Evolutionary conservation across 768 basidiomycete genomes (phyloP).

Genomic region (Obba rivulosa): DNA sequence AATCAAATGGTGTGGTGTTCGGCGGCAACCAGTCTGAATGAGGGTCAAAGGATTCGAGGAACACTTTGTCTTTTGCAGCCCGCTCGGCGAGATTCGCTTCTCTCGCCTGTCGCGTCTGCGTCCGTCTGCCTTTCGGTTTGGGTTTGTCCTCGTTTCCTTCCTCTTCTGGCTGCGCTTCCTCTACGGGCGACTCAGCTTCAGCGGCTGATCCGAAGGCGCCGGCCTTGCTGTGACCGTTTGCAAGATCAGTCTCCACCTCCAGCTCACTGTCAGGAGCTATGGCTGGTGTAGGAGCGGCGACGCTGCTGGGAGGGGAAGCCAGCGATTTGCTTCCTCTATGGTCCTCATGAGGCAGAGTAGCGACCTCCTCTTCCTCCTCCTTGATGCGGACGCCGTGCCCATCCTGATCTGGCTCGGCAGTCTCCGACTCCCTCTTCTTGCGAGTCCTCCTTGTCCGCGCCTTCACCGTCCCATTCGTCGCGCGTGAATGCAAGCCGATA

Average conservation of each 20-base stretch:
- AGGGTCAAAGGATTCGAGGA: slow-evolving; percentile 70
- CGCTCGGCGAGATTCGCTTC: slow-evolving; percentile 47
- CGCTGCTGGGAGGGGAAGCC: slow-evolving; percentile 40
- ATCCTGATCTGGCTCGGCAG: slow-evolving; percentile 37
- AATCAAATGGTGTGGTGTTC: slow-evolving; percentile 68
- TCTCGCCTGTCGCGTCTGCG: slow-evolving; percentile 34
- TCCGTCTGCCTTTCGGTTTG: slow-evolving; percentile 39
- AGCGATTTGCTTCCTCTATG: slow-evolving; percentile 13
- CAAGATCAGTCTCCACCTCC: not conserved
- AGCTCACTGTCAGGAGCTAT: not conserved
- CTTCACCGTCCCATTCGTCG: slow-evolving; percentile 31
- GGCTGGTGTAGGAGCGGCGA: slow-evolving; percentile 22
- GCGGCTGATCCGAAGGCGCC: slow-evolving; percentile 3
- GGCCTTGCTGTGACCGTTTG: not conserved
- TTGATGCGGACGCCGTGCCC: slow-evolving; percentile 31
- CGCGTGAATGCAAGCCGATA: slow-evolving; percentile 47
- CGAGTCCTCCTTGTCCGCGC: slow-evolving; percentile 36
- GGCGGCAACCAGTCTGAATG: slow-evolving; percentile 74
- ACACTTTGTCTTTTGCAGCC: slow-evolving; percentile 41
- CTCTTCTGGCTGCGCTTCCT: slow-evolving; percentile 15
- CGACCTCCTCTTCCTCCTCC: slow-evolving; percentile 38
- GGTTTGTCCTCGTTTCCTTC: slow-evolving; percentile 22
- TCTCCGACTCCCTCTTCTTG: slow-evolving; percentile 37
- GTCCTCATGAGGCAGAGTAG: slow-evolving; percentile 9
- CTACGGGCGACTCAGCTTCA: slow-evolving; percentile 9